These are phyloP conservation scores for Casaregolazyma suthepensis DNA, from an alignment of 1,139 yeast genomes.

Conservation along the genomic window DNA sequence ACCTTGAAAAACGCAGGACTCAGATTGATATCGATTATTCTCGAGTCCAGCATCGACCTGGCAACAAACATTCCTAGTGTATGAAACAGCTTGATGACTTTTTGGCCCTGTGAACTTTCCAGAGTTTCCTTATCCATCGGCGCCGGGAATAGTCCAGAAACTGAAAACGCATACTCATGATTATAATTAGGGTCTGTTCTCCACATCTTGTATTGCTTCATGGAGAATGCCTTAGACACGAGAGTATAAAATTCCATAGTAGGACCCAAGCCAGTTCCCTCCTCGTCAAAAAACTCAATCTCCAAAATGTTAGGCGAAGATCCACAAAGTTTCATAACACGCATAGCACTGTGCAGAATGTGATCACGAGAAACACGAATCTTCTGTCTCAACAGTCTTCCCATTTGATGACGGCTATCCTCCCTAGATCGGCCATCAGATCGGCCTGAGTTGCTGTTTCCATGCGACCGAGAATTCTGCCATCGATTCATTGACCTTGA, in stretches of 20 bases:
- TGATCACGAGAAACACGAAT: constrained; percentile 68
- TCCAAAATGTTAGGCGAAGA: constrained; percentile 76
- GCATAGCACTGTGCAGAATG: constrained; percentile 71
- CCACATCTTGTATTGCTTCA: constrained; percentile 62
- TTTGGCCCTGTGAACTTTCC: constrained; percentile 38
- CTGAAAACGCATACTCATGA: constrained; percentile 37
- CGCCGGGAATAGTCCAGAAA: constrained; percentile 64
- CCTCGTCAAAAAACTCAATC: constrained; percentile 85
- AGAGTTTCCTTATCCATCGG: constrained; percentile 43
- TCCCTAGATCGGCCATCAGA: constrained; percentile 12
- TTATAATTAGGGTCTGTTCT: constrained; percentile 41
- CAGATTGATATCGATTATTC: constrained; percentile 78
- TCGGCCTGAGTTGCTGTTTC: not conserved
- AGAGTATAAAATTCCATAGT: constrained; percentile 86
- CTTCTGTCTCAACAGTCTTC: constrained; percentile 76
- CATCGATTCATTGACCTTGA: constrained; percentile 77
- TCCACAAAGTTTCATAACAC: constrained; percentile 72
- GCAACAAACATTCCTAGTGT: constrained; percentile 81
- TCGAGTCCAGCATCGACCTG: constrained; percentile 75
- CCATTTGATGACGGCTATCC: constrained; percentile 42
- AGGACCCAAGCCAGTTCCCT: constrained; percentile 96
- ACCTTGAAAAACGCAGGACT: constrained; percentile 58
- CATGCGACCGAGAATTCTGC: constrained; percentile 39
- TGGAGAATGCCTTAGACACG: constrained; percentile 70
- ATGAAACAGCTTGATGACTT: constrained; percentile 50